Evolutionary conservation across 768 basidiomycete species (phyloP), one percentile per base, ranked within the genome.

Genomic region (Lenzites betulinus): DNA sequence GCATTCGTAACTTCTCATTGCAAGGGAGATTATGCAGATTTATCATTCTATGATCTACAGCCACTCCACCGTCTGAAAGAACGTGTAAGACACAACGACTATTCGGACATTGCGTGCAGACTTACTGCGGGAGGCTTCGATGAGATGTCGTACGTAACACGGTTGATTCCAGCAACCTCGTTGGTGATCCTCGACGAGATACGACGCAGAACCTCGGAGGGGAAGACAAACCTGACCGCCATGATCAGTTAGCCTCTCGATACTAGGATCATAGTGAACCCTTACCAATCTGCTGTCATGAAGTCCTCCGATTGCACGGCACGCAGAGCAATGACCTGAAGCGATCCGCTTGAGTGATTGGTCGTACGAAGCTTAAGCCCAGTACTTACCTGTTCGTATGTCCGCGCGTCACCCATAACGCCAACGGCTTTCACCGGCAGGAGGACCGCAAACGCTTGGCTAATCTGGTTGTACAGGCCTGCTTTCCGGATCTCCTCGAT

Each of bases 231-330:
- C 92, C 92, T 93, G 67, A 25, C 13, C 38, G 13, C 23, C 4
- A 13, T 3, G 20, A 15, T 22, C 4, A 2, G 46, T 41, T 11
- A 57, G 38, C 26, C 13, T 30, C 9, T 2, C 22, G 12, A 30
- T 4, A 16, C 15, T 13, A 16, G 7, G n/a, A 47, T 12, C 20
- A 1, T 11, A 47, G 16, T 26, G 11, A 3, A 1, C 42, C 13
- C 84, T 43, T 70, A 94, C 96, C 96, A 98, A 73, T 98, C 96
- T 36, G 97, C 97, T 15, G 97, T 99, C 97, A 99, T 99, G 72
- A 99, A 99, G 74, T 99, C 97, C 72, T 98, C 96, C n/a, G 95
- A 88, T 71, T 92, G 89, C 9, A 98, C 96, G 2, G 97, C 97
- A 51, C 97, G 86, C 54, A 99, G 80, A 1, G 93, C 92, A 59